Conservation (phyloP, 345 rosid genomes). For the Rhizophora mangle region DNA sequence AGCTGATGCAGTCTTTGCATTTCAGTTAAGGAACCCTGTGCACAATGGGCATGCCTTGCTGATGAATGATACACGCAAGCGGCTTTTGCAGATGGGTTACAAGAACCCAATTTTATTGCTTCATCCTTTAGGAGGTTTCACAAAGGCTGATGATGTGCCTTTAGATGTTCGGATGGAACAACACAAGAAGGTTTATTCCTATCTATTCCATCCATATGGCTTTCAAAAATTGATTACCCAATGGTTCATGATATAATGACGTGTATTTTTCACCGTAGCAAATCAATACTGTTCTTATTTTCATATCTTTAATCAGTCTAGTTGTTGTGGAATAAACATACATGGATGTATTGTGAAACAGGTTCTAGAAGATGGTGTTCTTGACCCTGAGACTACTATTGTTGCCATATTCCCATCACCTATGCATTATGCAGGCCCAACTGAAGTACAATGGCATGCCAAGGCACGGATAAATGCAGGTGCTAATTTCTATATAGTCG, state of each 20-base stretch:
- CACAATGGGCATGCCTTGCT: conserved; percentile 92
- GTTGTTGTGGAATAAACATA: background rate
- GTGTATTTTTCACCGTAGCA: no score
- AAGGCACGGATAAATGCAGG: conserved; percentile 96
- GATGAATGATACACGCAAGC: conserved; percentile 84
- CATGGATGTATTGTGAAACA: conserved; percentile 19
- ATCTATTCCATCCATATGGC: background rate
- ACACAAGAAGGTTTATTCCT: conserved; percentile 68
- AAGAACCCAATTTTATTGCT: conserved; percentile 86
- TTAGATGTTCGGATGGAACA: conserved; percentile 94
- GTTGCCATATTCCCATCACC: conserved; percentile 97
- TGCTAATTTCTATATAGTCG: conserved; percentile 94
- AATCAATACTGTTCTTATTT: background rate
- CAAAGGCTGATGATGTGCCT: conserved; percentile 94
- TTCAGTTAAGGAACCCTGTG: conserved; percentile 91
- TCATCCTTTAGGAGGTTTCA: conserved; percentile 95
- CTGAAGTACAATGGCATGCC: conserved; percentile 99
- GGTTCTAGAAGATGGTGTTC: conserved; percentile 94
- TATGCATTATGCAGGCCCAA: conserved; percentile 98
- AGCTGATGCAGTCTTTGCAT: conserved; percentile 98
- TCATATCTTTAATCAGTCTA: background rate
- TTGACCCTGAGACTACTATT: conserved; percentile 83
- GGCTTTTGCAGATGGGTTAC: conserved; percentile 86
- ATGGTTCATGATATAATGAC: background rate
- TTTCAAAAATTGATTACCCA: background rate